Evolutionary conservation across 1,139 yeast species (phyloP).

Genomic region (Pichia sp.): DNA sequence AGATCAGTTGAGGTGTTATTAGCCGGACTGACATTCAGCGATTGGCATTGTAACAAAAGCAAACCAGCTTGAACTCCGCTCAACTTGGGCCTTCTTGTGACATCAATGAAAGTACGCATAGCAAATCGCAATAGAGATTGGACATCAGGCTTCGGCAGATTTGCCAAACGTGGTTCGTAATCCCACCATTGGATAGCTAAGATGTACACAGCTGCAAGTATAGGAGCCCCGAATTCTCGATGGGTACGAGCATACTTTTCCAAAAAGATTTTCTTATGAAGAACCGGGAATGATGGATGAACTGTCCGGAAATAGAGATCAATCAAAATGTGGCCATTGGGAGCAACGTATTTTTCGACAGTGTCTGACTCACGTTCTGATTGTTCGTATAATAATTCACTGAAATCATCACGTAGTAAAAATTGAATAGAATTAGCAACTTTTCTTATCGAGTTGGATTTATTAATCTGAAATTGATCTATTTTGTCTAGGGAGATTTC

Average conservation of each 20-base stretch:
- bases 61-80: conserved; percentile 81
- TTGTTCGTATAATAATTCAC: conserved; percentile 55
- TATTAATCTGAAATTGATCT: conserved; percentile 61
- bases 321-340: conserved; percentile 69
- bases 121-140: conserved; percentile 60
- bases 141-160: conserved; percentile 63
- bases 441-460: conserved; percentile 56
- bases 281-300: conserved; percentile 73
- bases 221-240: conserved; percentile 72
- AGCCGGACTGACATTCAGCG: conserved; percentile 30
- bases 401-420: conserved; percentile 65
- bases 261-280: conserved; percentile 70
- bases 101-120: conserved; percentile 48
- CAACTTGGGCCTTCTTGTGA: conserved; percentile 66
- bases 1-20: background rate
- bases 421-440: conserved; percentile 65
- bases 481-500: conserved; percentile 49
- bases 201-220: conserved; percentile 70
- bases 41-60: conserved; percentile 61
- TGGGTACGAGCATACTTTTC: conserved; percentile 75
- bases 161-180: conserved; percentile 62
- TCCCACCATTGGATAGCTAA: conserved; percentile 84
- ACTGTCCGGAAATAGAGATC: conserved; percentile 70
- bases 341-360: conserved; percentile 68
- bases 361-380: conserved; percentile 68